Percentiles rank a stretch among this genome's conserved stretches.
These are phyloP conservation scores for Rhododendron williamsianum DNA, from an alignment of 148 eudicot species.

Conservation along the genomic window DNA sequence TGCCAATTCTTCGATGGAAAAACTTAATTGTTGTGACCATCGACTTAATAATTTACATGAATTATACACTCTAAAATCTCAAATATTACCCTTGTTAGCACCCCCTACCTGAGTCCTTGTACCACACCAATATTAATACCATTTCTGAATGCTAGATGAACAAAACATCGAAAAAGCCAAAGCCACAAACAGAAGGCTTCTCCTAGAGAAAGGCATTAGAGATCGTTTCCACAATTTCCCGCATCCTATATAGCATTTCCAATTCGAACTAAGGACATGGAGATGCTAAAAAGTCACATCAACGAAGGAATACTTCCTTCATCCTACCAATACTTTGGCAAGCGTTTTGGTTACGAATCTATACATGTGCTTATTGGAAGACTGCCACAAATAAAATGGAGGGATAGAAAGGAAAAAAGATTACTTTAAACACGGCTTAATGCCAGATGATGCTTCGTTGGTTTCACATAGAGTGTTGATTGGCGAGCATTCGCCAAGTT, in stretches of 20 bases:
- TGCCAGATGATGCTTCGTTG: slow-evolving; percentile 6
- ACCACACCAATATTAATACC: neutral
- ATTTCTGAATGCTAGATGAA: neutral
- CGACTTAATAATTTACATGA: neutral
- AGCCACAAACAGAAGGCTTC: neutral
- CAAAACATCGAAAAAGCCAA: neutral
- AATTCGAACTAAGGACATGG: neutral
- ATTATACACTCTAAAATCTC: neutral
- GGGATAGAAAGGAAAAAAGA: neutral
- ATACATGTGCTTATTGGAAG: neutral
- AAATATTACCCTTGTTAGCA: neutral
- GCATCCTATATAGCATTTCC: neutral
- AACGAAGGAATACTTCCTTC: neutral
- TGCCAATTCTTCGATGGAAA: neutral
- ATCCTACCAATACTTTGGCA: neutral
- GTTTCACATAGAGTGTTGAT: neutral
- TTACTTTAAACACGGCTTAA: neutral
- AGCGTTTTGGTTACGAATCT: neutral
- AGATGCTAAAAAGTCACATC: neutral
- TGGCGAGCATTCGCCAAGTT: neutral
- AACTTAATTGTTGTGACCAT: neutral
- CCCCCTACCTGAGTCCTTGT: neutral
- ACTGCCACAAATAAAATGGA: neutral
- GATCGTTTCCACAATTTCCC: neutral
- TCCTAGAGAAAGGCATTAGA: neutral